Base-by-base conservation (phyloP, 371 early-diverging fungal genomes). In the Gilbertella persicaria region DNA sequence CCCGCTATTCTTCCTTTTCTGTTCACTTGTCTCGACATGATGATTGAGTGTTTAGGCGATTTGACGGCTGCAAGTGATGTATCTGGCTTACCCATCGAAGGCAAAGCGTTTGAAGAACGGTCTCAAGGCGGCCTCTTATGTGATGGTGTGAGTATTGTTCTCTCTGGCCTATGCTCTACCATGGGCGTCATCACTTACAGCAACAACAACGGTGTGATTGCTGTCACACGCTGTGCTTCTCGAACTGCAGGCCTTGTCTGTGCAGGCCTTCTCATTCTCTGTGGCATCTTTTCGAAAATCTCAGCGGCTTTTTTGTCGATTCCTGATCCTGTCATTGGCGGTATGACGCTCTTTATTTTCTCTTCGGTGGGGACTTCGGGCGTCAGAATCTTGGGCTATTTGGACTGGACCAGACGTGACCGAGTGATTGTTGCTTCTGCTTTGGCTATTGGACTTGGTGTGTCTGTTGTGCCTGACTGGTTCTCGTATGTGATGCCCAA, bases 181-280 rank as follows among this genome's bases (percentile, higher is more conserved):
- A 70, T 79, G 46, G 85, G 85, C 24, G 75, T 84, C 33, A 74
- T 78, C 10, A 80, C 80, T 6, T 82, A 78, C 46, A 78, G 80
- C 39, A 83, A 84, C 30, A 84, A 83, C 62, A 84, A 84, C 42
- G 84, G 85, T 28, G 69, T 82, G 33, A 83, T 82, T 55, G 80
- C 84, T 7, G 69, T 83, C 42, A 84, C 74, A 17, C 76, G 81
- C 3, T 84, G 84, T 29, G 83, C 84, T 24, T 80, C 70, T 46
- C 75, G 79, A 23, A 50, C 60, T 41, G 83, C 83, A 19, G 84
- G 84, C 21, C 67, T 77, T 39, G 70, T 78, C 45, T 80, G 80
- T 50, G 85, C 85, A 28, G 14, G 53, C 12, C 66, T 79, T 28
- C 48, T 84, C 37, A 72, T 84, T 29, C 58, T 78, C 19, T 79